phyloP scores from a whole-genome alignment of 345 rosid species.

The Mangifera indica region DNA sequence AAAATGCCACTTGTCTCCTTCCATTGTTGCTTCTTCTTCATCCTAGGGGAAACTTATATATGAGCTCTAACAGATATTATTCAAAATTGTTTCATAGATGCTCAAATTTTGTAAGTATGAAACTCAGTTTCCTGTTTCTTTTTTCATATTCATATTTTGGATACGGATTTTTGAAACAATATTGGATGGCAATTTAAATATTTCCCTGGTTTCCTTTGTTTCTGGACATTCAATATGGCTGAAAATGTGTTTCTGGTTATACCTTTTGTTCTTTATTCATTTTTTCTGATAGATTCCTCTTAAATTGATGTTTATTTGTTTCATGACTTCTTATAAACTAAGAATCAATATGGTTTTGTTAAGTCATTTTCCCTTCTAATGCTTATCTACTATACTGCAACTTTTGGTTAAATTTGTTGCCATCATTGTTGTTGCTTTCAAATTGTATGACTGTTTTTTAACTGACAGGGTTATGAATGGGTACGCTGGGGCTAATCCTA shows the following conservation, averaged over 20 bases:
- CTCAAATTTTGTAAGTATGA: background rate
- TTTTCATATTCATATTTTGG: background rate
- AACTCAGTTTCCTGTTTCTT: background rate
- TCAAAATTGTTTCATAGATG: no score
- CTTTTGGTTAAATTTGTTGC: slow-evolving; percentile 7
- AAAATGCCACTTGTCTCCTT: background rate
- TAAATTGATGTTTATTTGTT: background rate
- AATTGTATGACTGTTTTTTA: slow-evolving; percentile 18
- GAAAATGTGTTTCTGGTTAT: slow-evolving; percentile 2
- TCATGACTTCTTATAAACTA: background rate
- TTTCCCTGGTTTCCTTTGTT: background rate
- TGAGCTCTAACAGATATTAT: no score
- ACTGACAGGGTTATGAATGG: slow-evolving; percentile 58
- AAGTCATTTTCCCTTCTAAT: background rate
- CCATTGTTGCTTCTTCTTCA: no score
- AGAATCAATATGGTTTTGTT: background rate
- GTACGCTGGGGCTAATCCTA: slow-evolving; percentile 63
- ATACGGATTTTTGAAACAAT: background rate
- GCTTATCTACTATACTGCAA: background rate
- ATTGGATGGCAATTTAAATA: background rate
- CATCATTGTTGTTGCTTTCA: slow-evolving; percentile 11
- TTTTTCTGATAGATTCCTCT: background rate
- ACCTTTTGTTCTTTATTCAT: background rate
- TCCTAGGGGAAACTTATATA: no score
- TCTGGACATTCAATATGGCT: background rate